Conservation (phyloP, 2,329 filamentous ascomycete genomes). For the Beauveria varroae region DNA sequence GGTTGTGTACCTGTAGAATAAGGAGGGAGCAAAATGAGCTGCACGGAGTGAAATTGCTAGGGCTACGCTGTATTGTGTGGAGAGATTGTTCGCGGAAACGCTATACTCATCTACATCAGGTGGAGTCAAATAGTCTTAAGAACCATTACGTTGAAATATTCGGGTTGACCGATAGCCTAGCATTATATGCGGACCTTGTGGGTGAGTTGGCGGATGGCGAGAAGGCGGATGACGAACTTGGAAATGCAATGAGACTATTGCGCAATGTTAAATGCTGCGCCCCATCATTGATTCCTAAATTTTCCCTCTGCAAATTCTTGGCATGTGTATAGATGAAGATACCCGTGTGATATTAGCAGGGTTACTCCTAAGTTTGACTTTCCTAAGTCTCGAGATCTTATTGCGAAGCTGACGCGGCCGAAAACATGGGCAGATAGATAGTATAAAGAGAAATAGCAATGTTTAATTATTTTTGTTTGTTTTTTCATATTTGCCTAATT, state of each 20-base stretch:
- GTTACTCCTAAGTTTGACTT: neutral
- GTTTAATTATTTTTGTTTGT: neutral
- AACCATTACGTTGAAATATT: neutral
- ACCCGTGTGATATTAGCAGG: neutral
- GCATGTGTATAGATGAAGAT: neutral
- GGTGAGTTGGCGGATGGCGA: neutral
- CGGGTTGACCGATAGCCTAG: neutral
- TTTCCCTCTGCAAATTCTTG: neutral
- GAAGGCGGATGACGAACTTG: neutral
- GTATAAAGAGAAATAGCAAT: neutral
- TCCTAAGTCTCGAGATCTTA: neutral
- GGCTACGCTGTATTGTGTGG: too few relatives aligned
- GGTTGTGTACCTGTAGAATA: too few relatives aligned
- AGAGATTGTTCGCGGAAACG: too few relatives aligned
- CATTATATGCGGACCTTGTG: neutral
- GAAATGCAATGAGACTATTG: neutral
- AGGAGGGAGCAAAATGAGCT: too few relatives aligned
- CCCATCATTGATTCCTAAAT: neutral
- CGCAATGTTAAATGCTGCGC: neutral
- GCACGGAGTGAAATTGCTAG: too few relatives aligned
- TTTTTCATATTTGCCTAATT: neutral
- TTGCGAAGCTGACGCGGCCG: neutral
- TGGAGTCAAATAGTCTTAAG: neutral
- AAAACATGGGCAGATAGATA: neutral
- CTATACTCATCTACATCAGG: neutral